Evolutionary conservation across 352 stramenopile genomes (phyloP), one percentile per base, ranked within the genome.

Genomic region (Pythium aphanidermatum): DNA sequence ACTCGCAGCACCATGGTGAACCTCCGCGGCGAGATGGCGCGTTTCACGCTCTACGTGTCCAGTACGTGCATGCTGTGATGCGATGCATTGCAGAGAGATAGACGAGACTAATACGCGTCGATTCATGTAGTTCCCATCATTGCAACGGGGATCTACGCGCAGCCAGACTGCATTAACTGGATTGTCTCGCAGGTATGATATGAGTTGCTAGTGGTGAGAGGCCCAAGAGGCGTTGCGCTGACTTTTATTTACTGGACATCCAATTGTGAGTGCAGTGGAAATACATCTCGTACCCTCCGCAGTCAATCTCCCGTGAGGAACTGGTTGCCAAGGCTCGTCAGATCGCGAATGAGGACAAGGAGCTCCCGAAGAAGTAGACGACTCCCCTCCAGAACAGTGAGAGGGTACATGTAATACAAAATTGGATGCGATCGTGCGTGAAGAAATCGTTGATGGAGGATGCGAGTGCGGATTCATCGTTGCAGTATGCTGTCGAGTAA

Each of bases 201-300:
- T 49, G 5, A 20, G 42, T 26, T 19, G 49, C 31, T 21, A 39
- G 11, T 44, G 29, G 19, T 14, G n/a, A 33, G 13, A n/a, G n/a
- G 37, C 37, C 11, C 29, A 34, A 14, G 14, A 11, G 29, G 11
- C 29, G 29, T 34, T 11, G 29, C 11, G 21, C 20, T 45, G n/a
- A 40, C 34, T 12, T 12, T 40, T 40, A 12, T 40, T 12, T 10
- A 20, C 11, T 17, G 11, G 13, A n/a, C n/a, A n/a, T n/a, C n/a
- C 58, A 30, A 19, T 14, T 50, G 20, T 47, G 42, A 4, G 0
- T 52, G 19, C 16, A 91, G 79, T 88, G 76, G 74, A 80, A 82
- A 57, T 93, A 93, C 68, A 89, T 93, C 35, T 58, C 83, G 63
- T 93, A 92, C 63, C 82, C 82, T 11, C 73, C 77, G 9, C 78